These are phyloP conservation scores for Dichotomocladium elegans DNA, from an alignment of 371 early-diverging fungal genomes.

Conservation along the genomic window DNA sequence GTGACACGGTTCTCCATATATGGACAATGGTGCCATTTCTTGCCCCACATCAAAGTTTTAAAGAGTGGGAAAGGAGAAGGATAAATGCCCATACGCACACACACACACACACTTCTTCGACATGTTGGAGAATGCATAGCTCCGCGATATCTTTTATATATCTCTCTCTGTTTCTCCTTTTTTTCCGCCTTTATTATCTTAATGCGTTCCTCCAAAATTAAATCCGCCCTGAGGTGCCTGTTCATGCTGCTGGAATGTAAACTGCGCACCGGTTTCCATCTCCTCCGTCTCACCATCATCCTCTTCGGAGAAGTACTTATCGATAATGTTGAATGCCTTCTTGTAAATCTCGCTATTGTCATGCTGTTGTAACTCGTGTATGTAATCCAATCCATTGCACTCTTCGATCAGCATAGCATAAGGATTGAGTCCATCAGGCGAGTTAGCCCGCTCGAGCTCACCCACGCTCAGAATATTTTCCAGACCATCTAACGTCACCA, in stretches of 20 bases:
- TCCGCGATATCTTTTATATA: no score
- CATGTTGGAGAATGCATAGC: no score
- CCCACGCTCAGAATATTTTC: slow-evolving; percentile 98
- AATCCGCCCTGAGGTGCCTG: slow-evolving; percentile 68
- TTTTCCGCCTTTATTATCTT: slow-evolving; percentile 3
- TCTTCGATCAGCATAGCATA: slow-evolving; percentile 92
- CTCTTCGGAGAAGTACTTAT: slow-evolving; percentile 86
- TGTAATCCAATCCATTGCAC: slow-evolving; percentile 90
- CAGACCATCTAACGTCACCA: slow-evolving; percentile 95
- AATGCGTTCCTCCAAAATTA: slow-evolving; percentile 46
- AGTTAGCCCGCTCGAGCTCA: slow-evolving; percentile 55
- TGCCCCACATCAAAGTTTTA: no score
- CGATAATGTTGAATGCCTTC: slow-evolving; percentile 92
- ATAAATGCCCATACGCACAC: no score
- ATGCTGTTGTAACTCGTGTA: slow-evolving; percentile 88
- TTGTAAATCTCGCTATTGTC: slow-evolving; percentile 92
- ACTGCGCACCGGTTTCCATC: slow-evolving; percentile 58
- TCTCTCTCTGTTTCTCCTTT: no score
- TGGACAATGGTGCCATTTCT: no score
- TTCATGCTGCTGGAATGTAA: slow-evolving; percentile 55
- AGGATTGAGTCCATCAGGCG: slow-evolving; percentile 69
- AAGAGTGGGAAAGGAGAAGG: no score
- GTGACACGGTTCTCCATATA: no score
- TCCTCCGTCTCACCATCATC: slow-evolving; percentile 70
- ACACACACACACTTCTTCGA: no score